Percentiles rank a stretch among this genome's conserved stretches.
Conservation (phyloP, 129 eudicot genomes). For the Calendula officinalis region DNA sequence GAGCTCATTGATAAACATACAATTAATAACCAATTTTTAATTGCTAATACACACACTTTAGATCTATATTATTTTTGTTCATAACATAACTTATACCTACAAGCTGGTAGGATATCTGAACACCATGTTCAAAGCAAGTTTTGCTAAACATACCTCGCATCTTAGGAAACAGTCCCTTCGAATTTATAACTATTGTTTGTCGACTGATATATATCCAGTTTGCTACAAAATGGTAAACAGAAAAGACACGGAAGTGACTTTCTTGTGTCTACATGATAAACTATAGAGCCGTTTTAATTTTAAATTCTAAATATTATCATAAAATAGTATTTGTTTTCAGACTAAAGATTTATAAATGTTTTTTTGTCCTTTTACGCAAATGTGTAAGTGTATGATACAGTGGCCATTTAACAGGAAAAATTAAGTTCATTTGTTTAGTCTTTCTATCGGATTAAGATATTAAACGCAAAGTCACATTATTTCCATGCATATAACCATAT, state of each 20-base stretch:
- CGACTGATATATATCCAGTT: not conserved
- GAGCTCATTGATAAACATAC: too few relatives aligned
- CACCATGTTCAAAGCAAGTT: too few relatives aligned
- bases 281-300: slow-evolving; percentile 11
- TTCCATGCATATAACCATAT: slow-evolving; percentile 16
- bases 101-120: too few relatives aligned
- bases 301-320: not conserved
- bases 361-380: too few relatives aligned
- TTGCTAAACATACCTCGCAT: too few relatives aligned
- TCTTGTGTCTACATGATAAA: not conserved
- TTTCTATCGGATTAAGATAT: slow-evolving; percentile 2
- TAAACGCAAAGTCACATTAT: slow-evolving; percentile 2
- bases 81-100: too few relatives aligned
- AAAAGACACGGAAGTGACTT: not conserved
- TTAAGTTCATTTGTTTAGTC: not conserved
- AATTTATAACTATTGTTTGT: not conserved
- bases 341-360: too few relatives aligned
- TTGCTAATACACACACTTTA: too few relatives aligned
- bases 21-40: too few relatives aligned
- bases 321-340: not conserved
- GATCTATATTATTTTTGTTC: too few relatives aligned
- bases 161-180: too few relatives aligned
- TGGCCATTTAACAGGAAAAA: not conserved
- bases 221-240: slow-evolving; percentile 3
- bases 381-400: not conserved